A percentile compares a stretch with the other conserved stretches of the same genome.
phyloP scores from a whole-genome alignment of 2,329 filamentous ascomycete species.

The Calonectria leucothoes region DNA sequence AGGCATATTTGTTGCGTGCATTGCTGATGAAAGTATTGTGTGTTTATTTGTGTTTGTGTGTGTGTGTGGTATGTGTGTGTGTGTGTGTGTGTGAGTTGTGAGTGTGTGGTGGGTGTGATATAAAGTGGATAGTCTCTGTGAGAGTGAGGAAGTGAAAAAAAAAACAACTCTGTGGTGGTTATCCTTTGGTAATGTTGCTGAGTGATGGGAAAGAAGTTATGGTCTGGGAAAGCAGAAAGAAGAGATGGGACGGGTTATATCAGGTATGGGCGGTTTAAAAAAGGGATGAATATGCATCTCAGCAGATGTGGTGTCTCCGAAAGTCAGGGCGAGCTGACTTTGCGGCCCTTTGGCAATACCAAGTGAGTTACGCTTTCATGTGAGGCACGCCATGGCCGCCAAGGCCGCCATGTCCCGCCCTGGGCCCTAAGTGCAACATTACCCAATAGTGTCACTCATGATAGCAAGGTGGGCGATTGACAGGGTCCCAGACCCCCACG shows the following conservation, averaged over 20 bases:
- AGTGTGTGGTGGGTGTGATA: not conserved
- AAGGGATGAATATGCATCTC: conserved; percentile 15
- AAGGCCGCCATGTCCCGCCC: conserved; percentile 12
- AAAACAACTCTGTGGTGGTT: not conserved
- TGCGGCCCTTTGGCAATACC: conserved; percentile 4
- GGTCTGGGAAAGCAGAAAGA: not conserved
- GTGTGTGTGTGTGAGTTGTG: not conserved
- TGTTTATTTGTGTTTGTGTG: not conserved
- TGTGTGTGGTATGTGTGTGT: not conserved
- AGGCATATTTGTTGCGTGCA: conserved; percentile 39
- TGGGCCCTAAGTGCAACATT: conserved; percentile 20
- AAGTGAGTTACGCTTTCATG: conserved; percentile 17
- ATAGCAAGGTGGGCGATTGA: conserved; percentile 43
- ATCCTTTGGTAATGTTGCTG: not conserved
- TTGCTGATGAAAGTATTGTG: conserved; percentile 13
- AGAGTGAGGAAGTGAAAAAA: not conserved
- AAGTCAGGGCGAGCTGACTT: conserved; percentile 8
- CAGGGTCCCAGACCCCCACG: conserved; percentile 42
- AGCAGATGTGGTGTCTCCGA: conserved; percentile 6
- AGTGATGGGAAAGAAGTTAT: not conserved
- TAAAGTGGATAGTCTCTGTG: not conserved
- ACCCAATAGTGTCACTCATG: conserved; percentile 42
- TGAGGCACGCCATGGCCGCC: conserved; percentile 31
- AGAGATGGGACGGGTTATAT: not conserved
- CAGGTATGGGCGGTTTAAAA: not conserved